These are phyloP conservation scores for Xylaria sp. DNA, from an alignment of 2,329 filamentous ascomycete genomes.

Conservation along the genomic window DNA sequence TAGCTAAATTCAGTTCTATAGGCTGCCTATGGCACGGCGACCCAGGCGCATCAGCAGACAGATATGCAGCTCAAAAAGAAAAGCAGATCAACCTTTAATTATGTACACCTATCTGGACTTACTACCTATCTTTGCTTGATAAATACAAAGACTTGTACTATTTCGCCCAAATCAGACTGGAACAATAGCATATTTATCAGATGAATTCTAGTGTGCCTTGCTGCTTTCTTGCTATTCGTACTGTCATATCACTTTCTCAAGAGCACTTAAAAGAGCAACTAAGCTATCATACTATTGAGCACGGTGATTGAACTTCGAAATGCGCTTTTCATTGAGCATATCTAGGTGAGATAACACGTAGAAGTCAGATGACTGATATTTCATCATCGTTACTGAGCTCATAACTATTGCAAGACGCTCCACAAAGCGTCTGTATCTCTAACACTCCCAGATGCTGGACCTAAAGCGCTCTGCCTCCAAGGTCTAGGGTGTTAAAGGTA, in stretches of 20 bases:
- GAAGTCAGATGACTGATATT: slow-evolving; percentile 23
- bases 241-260: slow-evolving; percentile 2
- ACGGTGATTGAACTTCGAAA: slow-evolving; percentile 12
- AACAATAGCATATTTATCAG: background rate
- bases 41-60: no score
- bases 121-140: background rate
- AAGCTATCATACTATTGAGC: background rate
- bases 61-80: no score
- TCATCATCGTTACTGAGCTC: slow-evolving; percentile 23
- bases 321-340: slow-evolving; percentile 31
- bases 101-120: background rate
- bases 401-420: slow-evolving; percentile 34
- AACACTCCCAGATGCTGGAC: slow-evolving; percentile 22
- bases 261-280: background rate
- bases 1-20: no score
- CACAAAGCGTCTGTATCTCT: slow-evolving; percentile 34
- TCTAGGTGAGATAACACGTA: slow-evolving; percentile 26
- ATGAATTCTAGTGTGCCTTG: background rate
- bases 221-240: background rate
- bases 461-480: slow-evolving; percentile 23
- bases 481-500: slow-evolving; percentile 19
- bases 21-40: no score
- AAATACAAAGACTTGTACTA: background rate
- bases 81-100: background rate
- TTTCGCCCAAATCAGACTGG: background rate